A percentile compares a stretch with the other conserved stretches of the same genome.
These are phyloP conservation scores for Adansonia gregorii DNA, from an alignment of 441 rosid species.

Conservation along the genomic window DNA sequence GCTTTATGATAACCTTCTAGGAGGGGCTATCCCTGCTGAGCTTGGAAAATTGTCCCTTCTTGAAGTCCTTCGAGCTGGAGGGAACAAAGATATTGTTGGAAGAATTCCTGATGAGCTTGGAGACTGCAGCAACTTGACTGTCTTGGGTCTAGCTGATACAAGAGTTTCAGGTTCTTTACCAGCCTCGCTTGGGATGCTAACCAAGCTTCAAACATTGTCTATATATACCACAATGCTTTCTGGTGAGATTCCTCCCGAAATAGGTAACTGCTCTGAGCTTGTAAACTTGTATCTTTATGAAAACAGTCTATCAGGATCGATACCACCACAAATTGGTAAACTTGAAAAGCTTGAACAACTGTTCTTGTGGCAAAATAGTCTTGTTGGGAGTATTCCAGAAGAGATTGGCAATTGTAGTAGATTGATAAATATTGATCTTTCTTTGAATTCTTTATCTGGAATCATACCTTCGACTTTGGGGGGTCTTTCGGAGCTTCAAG, in stretches of 20 bases:
- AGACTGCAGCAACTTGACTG: conserved; percentile 72
- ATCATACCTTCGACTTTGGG: conserved; percentile 72
- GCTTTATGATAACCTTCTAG: conserved; percentile 68
- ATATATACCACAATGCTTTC: conserved; percentile 80
- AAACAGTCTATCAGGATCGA: conserved; percentile 79
- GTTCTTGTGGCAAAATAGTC: conserved; percentile 81
- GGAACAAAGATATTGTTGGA: conserved; percentile 78
- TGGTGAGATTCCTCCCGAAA: conserved; percentile 81
- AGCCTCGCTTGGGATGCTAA: conserved; percentile 69
- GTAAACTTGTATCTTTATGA: conserved; percentile 77
- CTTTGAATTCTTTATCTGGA: conserved; percentile 82
- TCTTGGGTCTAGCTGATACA: conserved; percentile 83
- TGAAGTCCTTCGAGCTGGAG: conserved; percentile 80
- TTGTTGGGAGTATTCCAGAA: conserved; percentile 79
- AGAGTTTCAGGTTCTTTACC: conserved; percentile 74
- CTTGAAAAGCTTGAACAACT: conserved; percentile 72
- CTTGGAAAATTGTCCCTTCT: conserved; percentile 63
- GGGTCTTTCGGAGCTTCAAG: conserved; percentile 61
- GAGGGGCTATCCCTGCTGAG: conserved; percentile 71
- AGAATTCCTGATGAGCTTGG: conserved; percentile 78
- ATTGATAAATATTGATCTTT: conserved; percentile 72
- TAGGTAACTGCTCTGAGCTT: conserved; percentile 90
- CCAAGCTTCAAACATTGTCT: conserved; percentile 70
- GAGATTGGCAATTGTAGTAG: conserved; percentile 82
- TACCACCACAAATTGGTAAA: conserved; percentile 76